Evolutionary conservation across 495 filamentous ascomycete species (phyloP).

Genomic region (Neurospora sp.): DNA sequence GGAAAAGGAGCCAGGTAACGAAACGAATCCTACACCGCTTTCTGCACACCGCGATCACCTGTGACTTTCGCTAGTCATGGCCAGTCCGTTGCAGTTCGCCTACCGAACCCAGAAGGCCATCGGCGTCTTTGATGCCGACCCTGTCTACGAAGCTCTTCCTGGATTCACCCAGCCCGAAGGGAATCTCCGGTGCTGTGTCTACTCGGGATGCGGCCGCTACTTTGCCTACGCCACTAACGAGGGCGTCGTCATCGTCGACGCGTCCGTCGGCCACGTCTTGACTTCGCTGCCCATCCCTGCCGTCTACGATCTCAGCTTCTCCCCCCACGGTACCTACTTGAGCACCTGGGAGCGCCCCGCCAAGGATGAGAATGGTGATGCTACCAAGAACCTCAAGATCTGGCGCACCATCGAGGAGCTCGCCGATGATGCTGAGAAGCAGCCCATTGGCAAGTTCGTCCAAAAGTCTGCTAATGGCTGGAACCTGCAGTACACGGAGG

Average conservation of each 20-base stretch:
- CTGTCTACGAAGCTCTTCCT: conserved; percentile 74
- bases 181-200: conserved; percentile 85
- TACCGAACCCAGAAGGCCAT: conserved; percentile 94
- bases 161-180: conserved; percentile 86
- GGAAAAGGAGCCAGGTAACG: conserved; percentile 12
- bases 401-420: conserved; percentile 66
- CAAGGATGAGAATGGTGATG: conserved; percentile 88
- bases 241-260: conserved; percentile 72
- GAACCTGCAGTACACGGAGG: conserved; percentile 93
- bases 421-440: conserved; percentile 46
- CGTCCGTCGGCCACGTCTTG: conserved; percentile 67
- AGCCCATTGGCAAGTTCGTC: conserved; percentile 78
- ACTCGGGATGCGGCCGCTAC: conserved; percentile 90
- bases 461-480: conserved; percentile 92
- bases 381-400: conserved; percentile 91
- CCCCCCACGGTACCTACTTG: conserved; percentile 78
- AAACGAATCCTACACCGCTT: conserved; percentile 4
- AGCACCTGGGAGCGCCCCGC: conserved; percentile 93
- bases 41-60: conserved; percentile 32
- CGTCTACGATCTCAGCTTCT: conserved; percentile 91
- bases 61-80: conserved; percentile 86
- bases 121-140: conserved; percentile 82
- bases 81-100: conserved; percentile 79
- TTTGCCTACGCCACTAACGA: conserved; percentile 91
- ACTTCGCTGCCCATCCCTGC: conserved; percentile 64